Conservation (phyloP, 495 filamentous ascomycete species). For the Bacidia rubella region DNA sequence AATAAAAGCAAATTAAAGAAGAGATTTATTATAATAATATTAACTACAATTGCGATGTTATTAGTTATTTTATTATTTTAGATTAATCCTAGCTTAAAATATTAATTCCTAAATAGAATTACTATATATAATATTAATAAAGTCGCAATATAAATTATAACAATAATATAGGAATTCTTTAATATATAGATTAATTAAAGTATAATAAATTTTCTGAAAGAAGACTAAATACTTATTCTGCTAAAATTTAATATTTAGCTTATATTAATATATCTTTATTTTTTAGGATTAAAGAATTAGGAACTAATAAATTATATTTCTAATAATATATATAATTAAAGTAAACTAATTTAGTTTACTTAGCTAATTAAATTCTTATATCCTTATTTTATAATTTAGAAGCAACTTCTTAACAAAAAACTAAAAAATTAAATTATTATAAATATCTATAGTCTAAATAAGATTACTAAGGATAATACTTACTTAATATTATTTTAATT, state of each 20-base stretch:
- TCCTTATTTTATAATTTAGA: conserved; percentile 12
- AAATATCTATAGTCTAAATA: conserved; percentile 5
- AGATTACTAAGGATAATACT: background rate
- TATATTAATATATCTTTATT: background rate
- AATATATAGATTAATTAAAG: background rate
- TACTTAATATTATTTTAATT: conserved; percentile 1
- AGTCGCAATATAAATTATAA: background rate
- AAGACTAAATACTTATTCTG: background rate
- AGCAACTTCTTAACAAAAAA: background rate
- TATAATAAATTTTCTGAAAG: background rate
- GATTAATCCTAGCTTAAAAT: background rate
- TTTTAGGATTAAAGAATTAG: no score
- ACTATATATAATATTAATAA: background rate
- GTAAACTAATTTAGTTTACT: background rate
- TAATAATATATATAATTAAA: conserved; percentile 5
- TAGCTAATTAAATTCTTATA: conserved; percentile 2
- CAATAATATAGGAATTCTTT: background rate
- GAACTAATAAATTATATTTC: background rate
- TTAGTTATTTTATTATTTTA: background rate
- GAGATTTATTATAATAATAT: background rate
- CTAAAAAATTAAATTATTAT: background rate
- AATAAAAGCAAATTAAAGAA: conserved; percentile 1
- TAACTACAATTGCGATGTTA: background rate
- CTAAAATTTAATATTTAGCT: background rate
- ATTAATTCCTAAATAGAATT: background rate